Conservation (phyloP, 1,284 basidiomycete genomes). For the Heterobasidion irregulare region DNA sequence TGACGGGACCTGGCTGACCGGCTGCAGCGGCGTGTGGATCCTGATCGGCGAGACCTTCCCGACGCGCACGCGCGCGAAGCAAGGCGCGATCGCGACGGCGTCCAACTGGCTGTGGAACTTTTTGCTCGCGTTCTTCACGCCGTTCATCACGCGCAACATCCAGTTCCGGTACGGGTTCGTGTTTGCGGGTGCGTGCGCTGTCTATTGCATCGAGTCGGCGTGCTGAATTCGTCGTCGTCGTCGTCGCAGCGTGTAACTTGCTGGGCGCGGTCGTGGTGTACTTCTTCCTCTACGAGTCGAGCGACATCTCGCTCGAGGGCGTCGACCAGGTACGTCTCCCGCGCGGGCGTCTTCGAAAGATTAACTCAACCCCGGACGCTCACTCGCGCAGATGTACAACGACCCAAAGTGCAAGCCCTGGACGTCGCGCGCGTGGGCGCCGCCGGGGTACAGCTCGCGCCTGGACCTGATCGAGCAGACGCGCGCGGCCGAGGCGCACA, state of each 20-base stretch:
- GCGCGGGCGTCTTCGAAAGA: neutral
- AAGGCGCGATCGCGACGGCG: constrained; percentile 64
- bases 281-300: constrained; percentile 74
- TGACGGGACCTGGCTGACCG: neutral
- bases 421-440: constrained; percentile 52
- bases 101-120: constrained; percentile 73
- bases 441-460: constrained; percentile 36
- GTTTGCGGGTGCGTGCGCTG: constrained; percentile 43
- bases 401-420: constrained; percentile 62
- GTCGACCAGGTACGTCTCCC: constrained; percentile 37
- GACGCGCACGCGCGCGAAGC: constrained; percentile 68
- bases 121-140: constrained; percentile 70
- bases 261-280: constrained; percentile 58
- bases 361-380: neutral
- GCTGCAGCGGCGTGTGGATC: constrained; percentile 56
- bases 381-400: constrained; percentile 50
- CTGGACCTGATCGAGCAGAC: constrained; percentile 31
- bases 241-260: constrained; percentile 39
- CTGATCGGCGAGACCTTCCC: constrained; percentile 74
- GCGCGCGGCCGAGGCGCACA: constrained; percentile 22
- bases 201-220: neutral
- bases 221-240: neutral
- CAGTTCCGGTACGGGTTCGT: constrained; percentile 66
- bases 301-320: constrained; percentile 59
- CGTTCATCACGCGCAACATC: constrained; percentile 53